Percentiles rank a stretch among this genome's conserved stretches.
Conservation (phyloP, 148 eudicot genomes). For the Rhododendron ovatum region DNA sequence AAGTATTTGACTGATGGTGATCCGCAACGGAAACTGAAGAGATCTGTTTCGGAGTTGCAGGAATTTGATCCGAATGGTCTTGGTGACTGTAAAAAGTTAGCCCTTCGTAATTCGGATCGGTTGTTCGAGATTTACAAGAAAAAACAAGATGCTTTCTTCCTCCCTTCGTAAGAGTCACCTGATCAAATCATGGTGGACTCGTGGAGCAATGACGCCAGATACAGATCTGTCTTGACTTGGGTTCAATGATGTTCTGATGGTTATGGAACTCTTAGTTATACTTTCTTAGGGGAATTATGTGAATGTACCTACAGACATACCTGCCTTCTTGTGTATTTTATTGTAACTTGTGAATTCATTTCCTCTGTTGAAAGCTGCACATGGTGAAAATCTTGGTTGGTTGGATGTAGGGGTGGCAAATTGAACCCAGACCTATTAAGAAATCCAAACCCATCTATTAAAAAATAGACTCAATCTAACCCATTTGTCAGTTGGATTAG, state of each 20-base stretch:
- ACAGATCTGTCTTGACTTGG: background rate
- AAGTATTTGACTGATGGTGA: slow-evolving; percentile 32
- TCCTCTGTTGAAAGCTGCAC: background rate
- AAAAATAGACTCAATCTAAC: too few relatives aligned
- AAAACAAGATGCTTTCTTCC: slow-evolving; percentile 30
- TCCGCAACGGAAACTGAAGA: slow-evolving; percentile 19
- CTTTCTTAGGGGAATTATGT: background rate
- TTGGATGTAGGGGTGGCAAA: background rate
- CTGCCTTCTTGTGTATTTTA: background rate
- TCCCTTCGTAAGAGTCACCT: background rate
- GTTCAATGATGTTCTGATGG: background rate
- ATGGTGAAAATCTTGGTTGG: background rate
- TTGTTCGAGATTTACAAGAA: slow-evolving; percentile 38
- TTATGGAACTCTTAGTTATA: background rate
- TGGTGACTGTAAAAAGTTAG: slow-evolving; percentile 25
- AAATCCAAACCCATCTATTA: too few relatives aligned
- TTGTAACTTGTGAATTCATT: background rate
- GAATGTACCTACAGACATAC: background rate
- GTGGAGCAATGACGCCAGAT: background rate
- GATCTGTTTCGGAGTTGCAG: slow-evolving; percentile 27
- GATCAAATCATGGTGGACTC: background rate
- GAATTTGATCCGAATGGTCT: slow-evolving; percentile 14
- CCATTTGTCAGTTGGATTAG: too few relatives aligned
- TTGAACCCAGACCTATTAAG: too few relatives aligned
- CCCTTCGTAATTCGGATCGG: slow-evolving; percentile 13